Conservation (phyloP, 2,329 filamentous ascomycete genomes). For the Ampelomyces quisqualis region DNA sequence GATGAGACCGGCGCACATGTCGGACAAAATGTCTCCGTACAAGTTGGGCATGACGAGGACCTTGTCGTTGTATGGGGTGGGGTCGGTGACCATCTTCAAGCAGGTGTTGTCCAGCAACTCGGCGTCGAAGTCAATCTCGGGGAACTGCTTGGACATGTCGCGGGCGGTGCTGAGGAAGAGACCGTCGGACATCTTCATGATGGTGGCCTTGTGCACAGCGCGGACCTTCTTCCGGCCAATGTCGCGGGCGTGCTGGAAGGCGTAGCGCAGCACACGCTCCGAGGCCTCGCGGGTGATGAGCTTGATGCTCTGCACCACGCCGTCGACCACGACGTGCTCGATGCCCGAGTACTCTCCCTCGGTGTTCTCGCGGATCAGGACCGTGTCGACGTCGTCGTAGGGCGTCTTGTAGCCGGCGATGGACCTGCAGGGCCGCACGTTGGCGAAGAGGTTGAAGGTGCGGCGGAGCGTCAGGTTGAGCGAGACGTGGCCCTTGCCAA, state of each 20-base stretch:
- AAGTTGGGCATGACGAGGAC: slow-evolving; percentile 97
- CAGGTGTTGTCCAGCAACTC: slow-evolving; percentile 99
- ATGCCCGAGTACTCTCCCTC: slow-evolving; percentile 99
- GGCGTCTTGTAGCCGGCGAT: slow-evolving; percentile 98
- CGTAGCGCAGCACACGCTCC: slow-evolving; percentile 93
- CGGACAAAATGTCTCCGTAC: slow-evolving; percentile 98
- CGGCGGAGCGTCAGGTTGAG: slow-evolving; percentile 97
- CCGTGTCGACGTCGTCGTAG: slow-evolving; percentile 94
- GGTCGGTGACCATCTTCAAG: slow-evolving; percentile 97
- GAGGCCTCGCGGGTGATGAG: slow-evolving; percentile 94
- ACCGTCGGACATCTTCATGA: slow-evolving; percentile 99
- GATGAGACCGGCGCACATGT: slow-evolving; percentile 98
- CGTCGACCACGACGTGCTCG: slow-evolving; percentile 96
- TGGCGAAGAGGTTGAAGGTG: slow-evolving; percentile 99
- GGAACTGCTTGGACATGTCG: slow-evolving; percentile 92
- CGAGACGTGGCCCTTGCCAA: slow-evolving; percentile 98
- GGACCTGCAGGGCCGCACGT: slow-evolving; percentile 95
- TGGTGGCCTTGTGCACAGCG: slow-evolving; percentile 98
- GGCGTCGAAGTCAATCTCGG: slow-evolving; percentile 91
- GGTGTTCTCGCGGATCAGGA: slow-evolving; percentile 98
- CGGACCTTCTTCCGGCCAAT: slow-evolving; percentile 96
- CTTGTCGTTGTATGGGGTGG: slow-evolving; percentile 97
- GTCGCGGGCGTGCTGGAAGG: slow-evolving; percentile 95
- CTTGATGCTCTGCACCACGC: slow-evolving; percentile 99
- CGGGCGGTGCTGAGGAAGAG: slow-evolving; percentile 89